These are phyloP conservation scores for Hypoxylon rickii DNA, from an alignment of 495 filamentous ascomycete genomes.

Conservation along the genomic window DNA sequence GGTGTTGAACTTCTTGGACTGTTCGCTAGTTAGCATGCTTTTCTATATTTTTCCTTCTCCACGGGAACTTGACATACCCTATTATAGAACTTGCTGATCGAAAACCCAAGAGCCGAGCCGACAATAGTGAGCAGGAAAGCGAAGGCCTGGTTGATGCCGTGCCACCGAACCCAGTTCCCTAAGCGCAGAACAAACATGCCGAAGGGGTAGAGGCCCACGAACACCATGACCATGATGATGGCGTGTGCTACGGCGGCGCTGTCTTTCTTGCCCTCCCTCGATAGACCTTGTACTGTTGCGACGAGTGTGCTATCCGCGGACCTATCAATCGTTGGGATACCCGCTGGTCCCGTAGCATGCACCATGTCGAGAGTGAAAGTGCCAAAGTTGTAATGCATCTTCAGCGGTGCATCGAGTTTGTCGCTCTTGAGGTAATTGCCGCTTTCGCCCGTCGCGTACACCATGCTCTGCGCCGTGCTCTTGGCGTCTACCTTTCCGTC, in stretches of 20 bases:
- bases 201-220: slow-evolving; percentile 58
- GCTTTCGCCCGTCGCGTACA: slow-evolving; percentile 61
- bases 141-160: slow-evolving; percentile 52
- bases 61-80: slow-evolving; percentile 42
- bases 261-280: slow-evolving; percentile 31
- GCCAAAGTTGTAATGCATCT: slow-evolving; percentile 60
- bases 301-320: slow-evolving; percentile 26
- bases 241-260: slow-evolving; percentile 51
- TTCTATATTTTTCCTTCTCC: not conserved
- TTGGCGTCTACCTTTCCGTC: slow-evolving; percentile 44
- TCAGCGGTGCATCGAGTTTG: slow-evolving; percentile 46
- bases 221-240: slow-evolving; percentile 54
- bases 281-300: slow-evolving; percentile 28
- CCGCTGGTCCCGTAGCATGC: slow-evolving; percentile 49
- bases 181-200: slow-evolving; percentile 58
- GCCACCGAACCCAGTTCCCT: slow-evolving; percentile 51
- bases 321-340: slow-evolving; percentile 34
- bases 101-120: slow-evolving; percentile 56
- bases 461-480: slow-evolving; percentile 50
- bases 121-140: slow-evolving; percentile 49
- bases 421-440: slow-evolving; percentile 43
- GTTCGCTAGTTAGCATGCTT: slow-evolving; percentile 3
- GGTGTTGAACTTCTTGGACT: slow-evolving; percentile 57
- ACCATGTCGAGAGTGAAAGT: slow-evolving; percentile 58
- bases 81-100: slow-evolving; percentile 56